Conservation (phyloP, 148 eudicot species). For the Rheum nobile region DNA sequence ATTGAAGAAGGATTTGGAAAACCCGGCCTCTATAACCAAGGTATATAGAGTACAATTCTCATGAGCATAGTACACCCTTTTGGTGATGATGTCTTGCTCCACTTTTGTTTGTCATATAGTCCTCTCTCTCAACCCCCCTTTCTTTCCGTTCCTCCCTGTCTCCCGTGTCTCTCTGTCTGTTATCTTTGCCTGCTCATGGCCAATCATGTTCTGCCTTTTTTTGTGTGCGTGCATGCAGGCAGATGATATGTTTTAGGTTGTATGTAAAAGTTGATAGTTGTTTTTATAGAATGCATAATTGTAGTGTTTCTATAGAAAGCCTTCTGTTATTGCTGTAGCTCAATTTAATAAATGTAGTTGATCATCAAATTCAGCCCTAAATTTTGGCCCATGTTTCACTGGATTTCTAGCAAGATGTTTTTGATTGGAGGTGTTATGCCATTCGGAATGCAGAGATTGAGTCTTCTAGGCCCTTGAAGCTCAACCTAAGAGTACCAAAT, state of each 20-base stretch:
- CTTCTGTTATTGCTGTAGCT: neutral
- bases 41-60: neutral
- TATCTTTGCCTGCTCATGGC: neutral
- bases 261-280: neutral
- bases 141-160: too few species aligned
- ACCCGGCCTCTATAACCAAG: constrained; percentile 4
- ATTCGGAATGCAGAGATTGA: neutral
- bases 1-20: neutral
- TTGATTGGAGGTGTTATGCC: neutral
- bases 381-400: constrained; percentile 5
- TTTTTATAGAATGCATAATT: neutral
- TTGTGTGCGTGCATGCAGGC: neutral
- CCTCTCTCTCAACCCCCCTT: too few species aligned
- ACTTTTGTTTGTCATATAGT: too few species aligned
- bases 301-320: neutral
- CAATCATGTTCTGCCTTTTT: neutral
- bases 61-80: neutral
- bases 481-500: neutral
- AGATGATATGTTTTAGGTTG: neutral
- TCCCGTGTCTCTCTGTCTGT: too few species aligned
- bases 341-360: neutral
- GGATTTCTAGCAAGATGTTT: neutral
- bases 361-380: neutral
- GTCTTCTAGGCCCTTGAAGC: neutral
- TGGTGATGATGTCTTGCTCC: neutral